Evolutionary conservation across 768 basidiomycete genomes (phyloP).

Genomic region (Lactarius tabidus): DNA sequence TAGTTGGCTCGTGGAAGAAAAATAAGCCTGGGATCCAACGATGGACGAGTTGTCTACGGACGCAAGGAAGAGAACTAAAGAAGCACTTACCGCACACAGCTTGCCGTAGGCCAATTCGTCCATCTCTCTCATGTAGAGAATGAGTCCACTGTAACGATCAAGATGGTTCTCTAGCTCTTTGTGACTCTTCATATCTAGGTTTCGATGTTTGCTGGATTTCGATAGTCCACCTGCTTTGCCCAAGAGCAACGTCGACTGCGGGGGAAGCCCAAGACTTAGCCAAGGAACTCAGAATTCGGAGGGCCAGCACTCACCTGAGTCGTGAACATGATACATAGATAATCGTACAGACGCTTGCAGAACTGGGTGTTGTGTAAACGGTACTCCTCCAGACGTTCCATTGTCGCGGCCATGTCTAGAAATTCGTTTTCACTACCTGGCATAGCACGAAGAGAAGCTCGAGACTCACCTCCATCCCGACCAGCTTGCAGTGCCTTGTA

Average conservation of each 20-base stretch:
- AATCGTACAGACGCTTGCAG: constrained; percentile 88
- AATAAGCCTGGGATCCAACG: constrained; percentile 69
- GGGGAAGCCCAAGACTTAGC: neutral
- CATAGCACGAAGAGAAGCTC: neutral
- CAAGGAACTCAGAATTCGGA: constrained; percentile 1
- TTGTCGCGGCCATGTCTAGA: constrained; percentile 93
- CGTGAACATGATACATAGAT: constrained; percentile 85
- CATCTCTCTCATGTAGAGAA: constrained; percentile 96
- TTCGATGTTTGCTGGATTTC: constrained; percentile 40
- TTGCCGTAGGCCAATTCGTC: constrained; percentile 85
- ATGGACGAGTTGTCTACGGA: neutral
- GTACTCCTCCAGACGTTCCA: constrained; percentile 90
- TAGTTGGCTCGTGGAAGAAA: constrained; percentile 77
- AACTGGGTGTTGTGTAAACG: constrained; percentile 87
- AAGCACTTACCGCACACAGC: constrained; percentile 72
- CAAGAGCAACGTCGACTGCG: constrained; percentile 63
- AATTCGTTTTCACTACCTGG: neutral
- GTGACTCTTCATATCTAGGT: constrained; percentile 57
- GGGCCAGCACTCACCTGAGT: constrained; percentile 58
- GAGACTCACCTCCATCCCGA: constrained; percentile 71
- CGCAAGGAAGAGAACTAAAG: neutral
- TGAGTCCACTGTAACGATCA: constrained; percentile 81
- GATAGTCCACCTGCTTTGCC: constrained; percentile 57
- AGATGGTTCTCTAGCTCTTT: constrained; percentile 75
- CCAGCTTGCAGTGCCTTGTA: constrained; percentile 94